Evolutionary conservation across 495 filamentous ascomycete species (phyloP).

Genomic region (Xylaria nigripes): DNA sequence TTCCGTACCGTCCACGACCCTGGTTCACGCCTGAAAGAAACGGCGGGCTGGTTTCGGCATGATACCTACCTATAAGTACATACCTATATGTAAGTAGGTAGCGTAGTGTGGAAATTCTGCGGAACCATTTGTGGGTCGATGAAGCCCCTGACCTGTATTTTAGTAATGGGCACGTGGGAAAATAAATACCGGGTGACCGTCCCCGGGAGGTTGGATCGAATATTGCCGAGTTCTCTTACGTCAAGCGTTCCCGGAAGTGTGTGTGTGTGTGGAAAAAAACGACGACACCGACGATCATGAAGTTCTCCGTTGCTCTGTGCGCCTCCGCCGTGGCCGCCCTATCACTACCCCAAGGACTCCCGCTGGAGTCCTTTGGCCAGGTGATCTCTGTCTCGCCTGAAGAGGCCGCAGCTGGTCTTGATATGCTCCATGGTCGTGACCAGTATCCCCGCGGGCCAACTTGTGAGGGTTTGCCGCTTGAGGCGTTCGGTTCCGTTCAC

Average conservation of each 20-base stretch:
- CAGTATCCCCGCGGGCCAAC: not conserved
- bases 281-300: slow-evolving; percentile 18
- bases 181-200: slow-evolving; percentile 5
- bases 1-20: not conserved
- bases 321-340: slow-evolving; percentile 23
- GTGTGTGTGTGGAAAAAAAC: not conserved
- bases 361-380: slow-evolving; percentile 16
- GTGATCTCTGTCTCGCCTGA: slow-evolving; percentile 13
- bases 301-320: slow-evolving; percentile 21
- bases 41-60: not conserved
- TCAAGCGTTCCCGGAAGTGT: not conserved
- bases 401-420: slow-evolving; percentile 15
- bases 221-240: not conserved
- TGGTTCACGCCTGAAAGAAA: not conserved
- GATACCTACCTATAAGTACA: no score
- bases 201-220: slow-evolving; percentile 4
- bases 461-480: slow-evolving; percentile 12
- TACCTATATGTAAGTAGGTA: no score
- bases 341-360: slow-evolving; percentile 18
- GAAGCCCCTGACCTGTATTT: slow-evolving; percentile 3
- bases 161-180: slow-evolving; percentile 2
- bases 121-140: slow-evolving; percentile 3
- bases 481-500: slow-evolving; percentile 18
- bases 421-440: not conserved
- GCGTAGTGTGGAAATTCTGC: slow-evolving; percentile 9